These are phyloP conservation scores for Extremus antarcticus DNA, from an alignment of 495 filamentous ascomycete genomes.

Conservation along the genomic window DNA sequence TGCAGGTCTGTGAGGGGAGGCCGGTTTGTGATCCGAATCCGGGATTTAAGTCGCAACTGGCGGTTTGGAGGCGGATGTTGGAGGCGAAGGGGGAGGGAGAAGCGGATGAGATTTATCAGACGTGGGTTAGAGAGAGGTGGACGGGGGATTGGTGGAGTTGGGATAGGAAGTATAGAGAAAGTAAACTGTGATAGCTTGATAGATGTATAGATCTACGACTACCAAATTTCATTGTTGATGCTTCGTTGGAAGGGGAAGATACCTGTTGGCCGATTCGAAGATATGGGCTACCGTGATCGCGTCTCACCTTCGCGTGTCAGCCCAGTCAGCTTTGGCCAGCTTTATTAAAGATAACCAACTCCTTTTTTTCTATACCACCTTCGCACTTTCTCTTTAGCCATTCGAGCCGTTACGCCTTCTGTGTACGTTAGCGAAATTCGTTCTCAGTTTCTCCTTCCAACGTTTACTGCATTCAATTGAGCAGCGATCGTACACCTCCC, in stretches of 20 bases:
- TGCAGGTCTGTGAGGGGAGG: constrained; percentile 23
- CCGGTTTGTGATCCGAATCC: constrained; percentile 26
- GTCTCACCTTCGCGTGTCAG: neutral
- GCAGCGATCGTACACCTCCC: neutral
- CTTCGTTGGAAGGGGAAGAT: no score
- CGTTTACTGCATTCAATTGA: neutral
- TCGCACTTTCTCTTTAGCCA: neutral
- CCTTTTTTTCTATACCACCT: no score
- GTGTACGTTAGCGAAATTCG: neutral
- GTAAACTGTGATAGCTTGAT: constrained; percentile 9
- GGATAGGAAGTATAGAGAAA: constrained; percentile 13
- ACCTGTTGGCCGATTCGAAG: neutral
- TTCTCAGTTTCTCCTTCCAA: neutral
- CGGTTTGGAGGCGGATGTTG: constrained; percentile 19
- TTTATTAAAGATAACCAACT: neutral
- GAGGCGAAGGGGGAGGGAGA: constrained; percentile 1
- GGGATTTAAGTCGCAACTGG: constrained; percentile 26
- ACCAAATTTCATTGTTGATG: no score
- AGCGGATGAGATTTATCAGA: constrained; percentile 14
- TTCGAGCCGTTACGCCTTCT: neutral
- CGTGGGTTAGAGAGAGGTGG: constrained; percentile 21
- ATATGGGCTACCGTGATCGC: neutral
- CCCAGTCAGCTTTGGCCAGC: neutral
- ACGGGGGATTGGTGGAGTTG: constrained; percentile 23
- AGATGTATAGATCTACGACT: neutral